Base-by-base conservation (phyloP, 2,329 filamentous ascomycete species). In the Aspergillus spinulosporus region DNA sequence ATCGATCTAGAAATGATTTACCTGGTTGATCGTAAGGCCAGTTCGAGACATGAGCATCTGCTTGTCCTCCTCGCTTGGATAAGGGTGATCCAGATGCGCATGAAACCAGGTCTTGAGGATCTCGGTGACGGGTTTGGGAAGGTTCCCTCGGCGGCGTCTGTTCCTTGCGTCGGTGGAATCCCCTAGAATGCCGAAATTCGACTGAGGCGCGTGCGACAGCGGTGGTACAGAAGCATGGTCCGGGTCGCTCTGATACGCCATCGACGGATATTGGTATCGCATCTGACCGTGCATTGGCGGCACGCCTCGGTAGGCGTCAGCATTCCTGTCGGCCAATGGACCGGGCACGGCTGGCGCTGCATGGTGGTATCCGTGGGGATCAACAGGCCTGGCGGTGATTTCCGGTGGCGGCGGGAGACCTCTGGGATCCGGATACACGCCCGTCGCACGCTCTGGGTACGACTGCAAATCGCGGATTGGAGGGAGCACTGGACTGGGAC, bases 11-110 rank as follows among this genome's bases (percentile, higher is more conserved):
- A 37, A 36, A 15, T 9, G n/a, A 58, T 71, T 62, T 67, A 79
- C 77, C 73, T 80, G 77, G 57, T 88, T 92, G 77, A 95, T 87
- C 52, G 89, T 88, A 29, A 96, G 78, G 1, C 86, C 86, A 0
- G 91, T 96, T 67, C 85, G 80, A 46, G 82, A 82, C 81, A 92
- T 90, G 47, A 96, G 80, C 57, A 89, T 84, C 68, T 92, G 85
- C 74, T 96, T 95, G 75, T 95, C 88, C 60, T 95, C 90, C 72
- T 95, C 90, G 3, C 86, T 92, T 1, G 91, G 91, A 69, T 96
- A 96, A 0, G 91, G 90, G 67, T 94, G 90, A 58, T 86, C 80
- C 5, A 92, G 74, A 71, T 94, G 88, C n/a, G 81, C 80, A 50
- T 86, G 75, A 62, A 95, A 92, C 92, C 92, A 96, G 0, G 84